Evolutionary conservation across 768 basidiomycete genomes (phyloP), one percentile per base, ranked within the genome.

Genomic region (Calocera cornea): DNA sequence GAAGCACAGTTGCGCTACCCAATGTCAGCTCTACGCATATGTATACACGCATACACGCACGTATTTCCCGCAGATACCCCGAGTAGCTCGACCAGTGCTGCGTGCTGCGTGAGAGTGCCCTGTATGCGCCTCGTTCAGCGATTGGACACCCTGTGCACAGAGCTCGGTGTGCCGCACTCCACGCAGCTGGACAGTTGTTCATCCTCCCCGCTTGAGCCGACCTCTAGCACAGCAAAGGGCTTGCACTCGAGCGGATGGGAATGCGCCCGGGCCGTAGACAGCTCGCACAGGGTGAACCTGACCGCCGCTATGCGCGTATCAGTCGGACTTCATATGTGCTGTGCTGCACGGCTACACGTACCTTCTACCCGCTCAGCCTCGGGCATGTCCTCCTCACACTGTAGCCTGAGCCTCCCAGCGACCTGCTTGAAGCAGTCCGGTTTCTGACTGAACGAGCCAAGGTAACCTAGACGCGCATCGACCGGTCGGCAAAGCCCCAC

Each of bases 41-140:
- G 3, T 7, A 8, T 31, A 1, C 7, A 16, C 19, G 22, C 12
- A 66, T 66, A 31, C 24, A 40, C 66, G 22, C 27, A 67, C 66
- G 54, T 34, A 67, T 64, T 64, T 67, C 66, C 2, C 66, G 54
- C 3, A 67, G 41, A 31, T 67, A 67, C 27, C 66, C 66, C 2
- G 66, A 67, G 34, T 67, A 67, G 34, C 66, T 67, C 17, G 66
- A 60, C 66, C 66, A 67, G 34, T 63, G 36, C 36, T 67, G 66
- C 29, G 66, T 36, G 34, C 66, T 67, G 10, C 66, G 66, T 5
- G 66, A 67, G 2, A 67, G 34, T 29, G 66, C 66, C 33, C 66
- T 67, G 17, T 65, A 47, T 47, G 54, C 54, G 27, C 14, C 27
- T 16, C 14, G 31, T 60, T 33, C 54, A 12, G 27, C 19, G 24